phyloP scores from a whole-genome alignment of 495 filamentous ascomycete species.

The Entonaema liquescens region DNA sequence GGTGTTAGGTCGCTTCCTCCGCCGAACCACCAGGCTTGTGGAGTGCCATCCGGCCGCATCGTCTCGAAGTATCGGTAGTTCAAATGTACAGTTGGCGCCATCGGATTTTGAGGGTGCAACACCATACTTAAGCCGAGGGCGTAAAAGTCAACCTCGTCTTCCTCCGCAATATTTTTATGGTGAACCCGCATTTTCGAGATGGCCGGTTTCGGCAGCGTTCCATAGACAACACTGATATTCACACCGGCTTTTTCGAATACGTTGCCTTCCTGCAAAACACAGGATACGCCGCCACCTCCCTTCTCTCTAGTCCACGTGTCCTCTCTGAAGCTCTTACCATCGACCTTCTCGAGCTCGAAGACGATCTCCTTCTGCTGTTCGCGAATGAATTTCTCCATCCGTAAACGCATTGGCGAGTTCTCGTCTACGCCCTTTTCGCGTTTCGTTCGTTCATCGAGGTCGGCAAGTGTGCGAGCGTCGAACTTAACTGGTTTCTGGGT shows the following conservation, averaged over 20 bases:
- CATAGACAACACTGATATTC: slow-evolving; percentile 94
- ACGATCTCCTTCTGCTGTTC: slow-evolving; percentile 90
- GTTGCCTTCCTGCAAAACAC: slow-evolving; percentile 93
- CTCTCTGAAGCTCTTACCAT: slow-evolving; percentile 79
- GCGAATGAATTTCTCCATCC: slow-evolving; percentile 96
- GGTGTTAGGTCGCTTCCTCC: slow-evolving; percentile 95
- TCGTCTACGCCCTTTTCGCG: slow-evolving; percentile 71
- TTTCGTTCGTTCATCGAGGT: slow-evolving; percentile 72
- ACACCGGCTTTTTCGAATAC: slow-evolving; percentile 99
- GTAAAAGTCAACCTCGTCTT: slow-evolving; percentile 83
- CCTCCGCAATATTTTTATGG: slow-evolving; percentile 86
- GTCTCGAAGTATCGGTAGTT: slow-evolving; percentile 99
- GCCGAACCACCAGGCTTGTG: slow-evolving; percentile 96
- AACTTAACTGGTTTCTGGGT: slow-evolving; percentile 50
- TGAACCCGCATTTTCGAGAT: slow-evolving; percentile 94
- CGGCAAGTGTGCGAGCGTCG: slow-evolving; percentile 68
- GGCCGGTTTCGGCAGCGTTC: slow-evolving; percentile 84
- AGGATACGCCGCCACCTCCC: slow-evolving; percentile 84
- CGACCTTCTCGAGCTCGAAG: slow-evolving; percentile 77
- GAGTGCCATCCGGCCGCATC: slow-evolving; percentile 72
- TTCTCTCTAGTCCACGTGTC: slow-evolving; percentile 90
- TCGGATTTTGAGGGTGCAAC: slow-evolving; percentile 91
- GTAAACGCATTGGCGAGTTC: slow-evolving; percentile 91
- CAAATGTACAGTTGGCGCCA: slow-evolving; percentile 96
- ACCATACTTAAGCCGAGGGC: slow-evolving; percentile 93